Evolutionary conservation across 306 rosid species (phyloP), one percentile per base, ranked within the genome.

Genomic region (Lathyrus sativus): DNA sequence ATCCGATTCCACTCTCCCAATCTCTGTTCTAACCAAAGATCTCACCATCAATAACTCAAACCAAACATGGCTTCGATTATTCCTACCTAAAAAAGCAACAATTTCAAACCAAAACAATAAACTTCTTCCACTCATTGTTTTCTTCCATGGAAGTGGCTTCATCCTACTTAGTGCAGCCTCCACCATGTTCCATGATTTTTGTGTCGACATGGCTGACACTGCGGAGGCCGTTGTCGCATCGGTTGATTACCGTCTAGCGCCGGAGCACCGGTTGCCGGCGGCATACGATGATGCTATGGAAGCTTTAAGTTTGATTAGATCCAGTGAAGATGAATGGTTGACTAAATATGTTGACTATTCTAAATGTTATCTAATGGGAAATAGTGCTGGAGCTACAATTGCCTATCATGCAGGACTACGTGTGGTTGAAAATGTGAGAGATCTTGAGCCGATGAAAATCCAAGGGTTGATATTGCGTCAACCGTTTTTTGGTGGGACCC

Each of bases 401-500:
- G 80, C 86, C 0, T 86, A 75, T 68, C 45, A 79, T 0, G 79
- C 73, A 9, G 87, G 84, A 12, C 80, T 85, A 17, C 85, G 79
- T 17, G 71, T 45, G 43, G 73, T 65, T 1, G 48, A 53, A 24
- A 28, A 12, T 9, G 76, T 39, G 1, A 19, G 11, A 11, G 67
- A 4, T 0, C 2, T 53, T 9, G 2, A 17, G 6, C 62, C 62
- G 6, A 28, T 17, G 1, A 48, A 13, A 24, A 64, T 10, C 2
- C 51, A 18, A 74, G 93, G 85, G 85, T 54, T 87, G 13, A 71
- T 87, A 65, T 59, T 87, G 67, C 42, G 63, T 12, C 93, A 85
- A 37, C 88, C 88, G 0, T 74, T n/a, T 49, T 87, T 85, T 26
- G 78, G 93, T 46, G 93, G 90, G 66, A 41, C 54, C 60, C 35